phyloP scores from a whole-genome alignment of 148 eudicot species.

The Euryodendron excelsum region DNA sequence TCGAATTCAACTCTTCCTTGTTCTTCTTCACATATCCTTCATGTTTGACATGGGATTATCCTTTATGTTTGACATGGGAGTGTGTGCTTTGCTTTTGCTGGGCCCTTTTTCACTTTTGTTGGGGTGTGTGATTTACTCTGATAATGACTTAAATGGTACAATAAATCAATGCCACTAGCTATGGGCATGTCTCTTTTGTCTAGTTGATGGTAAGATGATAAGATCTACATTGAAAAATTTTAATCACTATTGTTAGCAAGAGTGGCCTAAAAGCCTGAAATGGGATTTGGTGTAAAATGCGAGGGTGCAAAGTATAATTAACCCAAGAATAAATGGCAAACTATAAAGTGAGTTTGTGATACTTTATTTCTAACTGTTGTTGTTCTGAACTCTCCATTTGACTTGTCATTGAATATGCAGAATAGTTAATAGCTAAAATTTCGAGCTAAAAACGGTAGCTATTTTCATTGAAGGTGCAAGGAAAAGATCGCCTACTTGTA shows the following conservation, averaged over 20 bases:
- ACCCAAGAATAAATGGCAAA: background rate
- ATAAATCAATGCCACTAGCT: background rate
- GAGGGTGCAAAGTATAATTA: too few species aligned
- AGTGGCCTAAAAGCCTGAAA: too few species aligned
- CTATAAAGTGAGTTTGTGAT: background rate
- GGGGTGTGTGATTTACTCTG: background rate
- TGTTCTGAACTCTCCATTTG: background rate
- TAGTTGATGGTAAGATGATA: background rate
- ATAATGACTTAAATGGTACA: background rate
- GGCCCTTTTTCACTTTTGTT: background rate
- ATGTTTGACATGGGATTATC: background rate
- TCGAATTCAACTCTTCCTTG: too few species aligned
- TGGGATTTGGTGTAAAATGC: too few species aligned
- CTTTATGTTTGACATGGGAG: too few species aligned
- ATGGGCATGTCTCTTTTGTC: background rate
- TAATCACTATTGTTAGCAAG: background rate
- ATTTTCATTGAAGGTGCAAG: conserved; percentile 62
- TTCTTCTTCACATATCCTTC: background rate
- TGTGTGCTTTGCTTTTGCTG: background rate
- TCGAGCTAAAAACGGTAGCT: background rate
- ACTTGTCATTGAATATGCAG: background rate
- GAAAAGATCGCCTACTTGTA: conserved; percentile 75
- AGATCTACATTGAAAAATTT: background rate
- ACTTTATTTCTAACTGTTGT: background rate
- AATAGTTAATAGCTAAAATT: background rate